Evolutionary conservation across 257 asterid genomes (phyloP).

Genomic region (Solanum gandarillasii): DNA sequence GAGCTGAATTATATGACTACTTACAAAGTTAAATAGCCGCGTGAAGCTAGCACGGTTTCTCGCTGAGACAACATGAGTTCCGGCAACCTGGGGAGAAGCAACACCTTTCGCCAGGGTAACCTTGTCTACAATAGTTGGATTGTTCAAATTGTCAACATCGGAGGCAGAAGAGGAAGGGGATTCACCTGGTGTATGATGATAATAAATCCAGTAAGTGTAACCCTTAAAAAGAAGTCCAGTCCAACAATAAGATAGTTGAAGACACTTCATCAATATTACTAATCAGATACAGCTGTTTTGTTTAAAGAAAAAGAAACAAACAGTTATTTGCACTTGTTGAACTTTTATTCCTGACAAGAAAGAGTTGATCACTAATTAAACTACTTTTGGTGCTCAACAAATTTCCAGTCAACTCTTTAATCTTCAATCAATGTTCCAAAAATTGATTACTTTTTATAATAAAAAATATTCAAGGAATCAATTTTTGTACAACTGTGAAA

Average conservation of each 20-base stretch:
- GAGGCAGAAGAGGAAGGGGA: slow-evolving; percentile 99
- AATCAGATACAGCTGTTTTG: background rate
- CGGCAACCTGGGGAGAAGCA: slow-evolving; percentile 39
- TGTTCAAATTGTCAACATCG: slow-evolving; percentile 90
- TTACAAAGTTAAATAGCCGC: slow-evolving; percentile 32
- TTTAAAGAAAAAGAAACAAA: background rate
- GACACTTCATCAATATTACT: background rate
- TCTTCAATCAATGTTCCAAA: background rate
- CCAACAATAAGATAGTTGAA: background rate
- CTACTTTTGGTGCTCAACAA: background rate
- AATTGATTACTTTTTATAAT: background rate
- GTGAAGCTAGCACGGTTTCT: slow-evolving; percentile 25
- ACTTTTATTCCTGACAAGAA: background rate
- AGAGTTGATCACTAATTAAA: background rate
- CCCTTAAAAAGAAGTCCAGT: background rate
- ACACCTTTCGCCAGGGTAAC: slow-evolving; percentile 54
- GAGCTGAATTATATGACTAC: slow-evolving; percentile 7
- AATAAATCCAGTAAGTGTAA: background rate
- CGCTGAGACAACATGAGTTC: slow-evolving; percentile 24
- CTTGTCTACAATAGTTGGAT: slow-evolving; percentile 56
- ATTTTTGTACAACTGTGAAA: background rate
- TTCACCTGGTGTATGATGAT: slow-evolving; percentile 50
- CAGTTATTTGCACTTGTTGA: background rate
- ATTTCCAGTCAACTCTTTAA: background rate
- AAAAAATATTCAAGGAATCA: background rate